Evolutionary conservation across 2,329 filamentous ascomycete species (phyloP).

Genomic region (Macrophomina pseudophaseolina): DNA sequence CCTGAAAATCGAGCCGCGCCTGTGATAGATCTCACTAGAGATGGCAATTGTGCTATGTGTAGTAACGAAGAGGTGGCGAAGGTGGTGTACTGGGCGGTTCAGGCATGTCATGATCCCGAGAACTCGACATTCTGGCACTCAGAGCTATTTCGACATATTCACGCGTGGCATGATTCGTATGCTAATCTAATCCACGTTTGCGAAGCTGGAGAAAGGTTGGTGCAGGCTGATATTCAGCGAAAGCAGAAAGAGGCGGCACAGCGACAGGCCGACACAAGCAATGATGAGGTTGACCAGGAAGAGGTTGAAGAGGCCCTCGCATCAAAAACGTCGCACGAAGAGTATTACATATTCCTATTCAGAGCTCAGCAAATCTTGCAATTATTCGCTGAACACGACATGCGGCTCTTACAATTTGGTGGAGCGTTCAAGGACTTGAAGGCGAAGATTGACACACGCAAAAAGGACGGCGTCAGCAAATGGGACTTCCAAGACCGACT

Average conservation of each 20-base stretch:
- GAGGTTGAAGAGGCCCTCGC: not conserved
- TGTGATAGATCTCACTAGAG: not conserved
- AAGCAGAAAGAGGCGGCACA: not conserved
- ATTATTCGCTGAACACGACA: not conserved
- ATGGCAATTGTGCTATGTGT: not conserved
- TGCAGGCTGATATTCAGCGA: not conserved
- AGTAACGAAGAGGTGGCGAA: not conserved
- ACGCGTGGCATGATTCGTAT: not conserved
- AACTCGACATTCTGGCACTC: not conserved
- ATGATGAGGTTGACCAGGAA: not conserved
- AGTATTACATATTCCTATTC: conserved; percentile 4
- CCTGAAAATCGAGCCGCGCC: too few relatives aligned
- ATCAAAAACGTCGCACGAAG: not conserved
- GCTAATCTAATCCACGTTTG: not conserved
- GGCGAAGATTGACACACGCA: not conserved
- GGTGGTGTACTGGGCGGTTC: not conserved
- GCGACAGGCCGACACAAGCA: not conserved
- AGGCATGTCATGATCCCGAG: not conserved
- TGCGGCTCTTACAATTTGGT: not conserved
- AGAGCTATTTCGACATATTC: not conserved
- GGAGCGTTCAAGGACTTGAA: conserved; percentile 6
- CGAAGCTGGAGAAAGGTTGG: not conserved
- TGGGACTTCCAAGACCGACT: not conserved
- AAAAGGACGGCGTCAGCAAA: not conserved
- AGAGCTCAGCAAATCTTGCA: conserved; percentile 1